Evolutionary conservation across 352 stramenopile species (phyloP).

Genomic region (Phytopythium delawarense): DNA sequence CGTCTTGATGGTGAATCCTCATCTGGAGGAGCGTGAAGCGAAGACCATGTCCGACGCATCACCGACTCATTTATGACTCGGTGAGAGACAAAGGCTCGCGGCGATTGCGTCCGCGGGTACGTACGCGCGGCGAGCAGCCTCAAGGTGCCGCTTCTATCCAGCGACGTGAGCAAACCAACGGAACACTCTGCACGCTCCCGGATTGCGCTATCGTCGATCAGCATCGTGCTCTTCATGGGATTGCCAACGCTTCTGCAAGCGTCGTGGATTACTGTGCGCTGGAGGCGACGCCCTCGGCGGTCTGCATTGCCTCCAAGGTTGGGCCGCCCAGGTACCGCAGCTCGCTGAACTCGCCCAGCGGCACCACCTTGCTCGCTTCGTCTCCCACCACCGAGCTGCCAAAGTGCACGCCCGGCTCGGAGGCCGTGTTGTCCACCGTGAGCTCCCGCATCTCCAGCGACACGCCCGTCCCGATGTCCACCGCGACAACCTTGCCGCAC

Average conservation of each 20-base stretch:
- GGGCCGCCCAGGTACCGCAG: constrained; percentile 44
- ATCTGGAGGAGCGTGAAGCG: background rate
- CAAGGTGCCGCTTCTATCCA: background rate
- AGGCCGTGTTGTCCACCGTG: background rate
- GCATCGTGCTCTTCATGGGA: background rate
- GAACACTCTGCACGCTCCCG: background rate
- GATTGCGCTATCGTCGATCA: background rate
- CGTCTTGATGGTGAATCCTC: background rate
- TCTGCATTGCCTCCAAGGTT: constrained; percentile 16
- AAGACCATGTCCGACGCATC: background rate
- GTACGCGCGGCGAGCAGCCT: background rate
- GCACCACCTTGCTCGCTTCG: constrained; percentile 2
- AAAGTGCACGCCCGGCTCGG: background rate
- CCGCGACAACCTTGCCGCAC: constrained; percentile 35
- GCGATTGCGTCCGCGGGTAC: background rate
- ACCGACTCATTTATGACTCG: background rate
- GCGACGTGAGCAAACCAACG: background rate
- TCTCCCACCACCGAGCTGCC: background rate
- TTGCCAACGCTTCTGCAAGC: background rate
- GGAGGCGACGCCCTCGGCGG: background rate
- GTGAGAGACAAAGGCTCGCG: background rate
- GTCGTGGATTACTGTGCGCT: background rate
- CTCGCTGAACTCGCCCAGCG: constrained; percentile 40
- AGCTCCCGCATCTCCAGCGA: background rate
- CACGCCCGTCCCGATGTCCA: constrained; percentile 1